Evolutionary conservation across 495 filamentous ascomycete species (phyloP), one percentile per base, ranked within the genome.

Genomic region (Tuber borchii): DNA sequence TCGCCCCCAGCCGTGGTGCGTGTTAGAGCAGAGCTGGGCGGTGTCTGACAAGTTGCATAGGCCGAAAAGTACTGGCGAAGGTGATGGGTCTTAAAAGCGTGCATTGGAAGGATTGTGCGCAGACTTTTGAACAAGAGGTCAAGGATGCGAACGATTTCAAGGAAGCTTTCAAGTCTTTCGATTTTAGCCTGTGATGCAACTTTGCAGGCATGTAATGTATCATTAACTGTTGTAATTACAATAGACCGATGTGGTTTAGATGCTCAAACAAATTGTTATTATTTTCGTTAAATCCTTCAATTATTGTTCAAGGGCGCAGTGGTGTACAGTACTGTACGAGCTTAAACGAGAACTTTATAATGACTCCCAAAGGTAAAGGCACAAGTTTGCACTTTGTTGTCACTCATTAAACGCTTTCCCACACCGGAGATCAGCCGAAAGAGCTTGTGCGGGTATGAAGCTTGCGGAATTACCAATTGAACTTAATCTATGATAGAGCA

Each of bases 31-130:
- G 14, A 71, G 42, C 76, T 89, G 56, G 72, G 48, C 40, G 34
- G 76, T 34, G 17, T 22, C 42, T 89, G 70, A 75, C 73, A 17
- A 34, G 73, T n/a, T 22, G 20, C 37, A 37, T 71, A 79, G 78
- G 93, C 2, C 86, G 95, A 37, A 87, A 88, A 69, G 95, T 97
- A 20, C 87, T 98, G 86, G 95, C 93, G 1, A 96, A 95, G 85
- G 85, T 99, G 70, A 86, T 99, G 61, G 89, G 88, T 16, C 83
- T 97, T 73, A 84, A 88, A 40, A 85, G 94, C 31, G 85, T 90
- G 69, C 85, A 93, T 73, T 99, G 95, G 95, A 88, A 88, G 82
- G 90, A 95, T 76, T 94, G 93, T 80, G 88, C 85, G 22, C 93
- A 97, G 86, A 87, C 88, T 2, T 85, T 90, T 76, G 88, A 86